Evolutionary conservation across 371 early-diverging fungal species (phyloP), one percentile per base, ranked within the genome.

Genomic region (Mortierella sp.): DNA sequence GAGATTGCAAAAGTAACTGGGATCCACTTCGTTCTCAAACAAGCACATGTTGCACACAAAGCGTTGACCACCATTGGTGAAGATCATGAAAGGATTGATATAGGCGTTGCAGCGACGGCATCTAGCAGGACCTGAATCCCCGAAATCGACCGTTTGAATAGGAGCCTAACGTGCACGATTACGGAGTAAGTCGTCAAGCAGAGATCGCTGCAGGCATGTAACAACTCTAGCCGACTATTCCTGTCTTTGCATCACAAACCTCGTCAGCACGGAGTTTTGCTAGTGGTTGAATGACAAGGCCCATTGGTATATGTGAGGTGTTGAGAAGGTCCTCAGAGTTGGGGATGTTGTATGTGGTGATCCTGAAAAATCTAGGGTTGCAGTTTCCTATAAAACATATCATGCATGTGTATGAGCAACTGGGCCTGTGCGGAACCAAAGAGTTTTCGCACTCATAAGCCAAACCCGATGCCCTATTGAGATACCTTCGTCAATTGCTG

Each of bases 61-160:
- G 60, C 88, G 90, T 48, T 93, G 86, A 6, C 99, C 98, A 2
- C 95, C 97, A 30, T 94, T 91, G 10, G 89, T 87, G 68, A 94
- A 98, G 34, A 78, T 81, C 78, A 95, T 91, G 83, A 87, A 90
- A 8, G 95, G 95, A 80, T 98, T 98, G 67, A 98, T 86, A 67
- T 99, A 99, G 0, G 91, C 95, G 60, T 93, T 91, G 87, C 99
- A 99, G 2, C 97, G 90, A 26, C 81, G 78, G 76, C 99, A 99
- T 24, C 99, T 89, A 6, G 95, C 81, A 2, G 98, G 98, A 0
- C 99, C 99, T 16, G 87, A 82, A 30, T 89, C 90, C 18, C 96
- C 98, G 83, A 93, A 94, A 80, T 97, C 92, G 6, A 97, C 95
- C 0, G 93, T 84, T 49, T 91, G 91, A 27, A 98, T 82, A 2